Conservation (phyloP, 2,329 filamentous ascomycete genomes). For the Fusarium oligoseptatum region DNA sequence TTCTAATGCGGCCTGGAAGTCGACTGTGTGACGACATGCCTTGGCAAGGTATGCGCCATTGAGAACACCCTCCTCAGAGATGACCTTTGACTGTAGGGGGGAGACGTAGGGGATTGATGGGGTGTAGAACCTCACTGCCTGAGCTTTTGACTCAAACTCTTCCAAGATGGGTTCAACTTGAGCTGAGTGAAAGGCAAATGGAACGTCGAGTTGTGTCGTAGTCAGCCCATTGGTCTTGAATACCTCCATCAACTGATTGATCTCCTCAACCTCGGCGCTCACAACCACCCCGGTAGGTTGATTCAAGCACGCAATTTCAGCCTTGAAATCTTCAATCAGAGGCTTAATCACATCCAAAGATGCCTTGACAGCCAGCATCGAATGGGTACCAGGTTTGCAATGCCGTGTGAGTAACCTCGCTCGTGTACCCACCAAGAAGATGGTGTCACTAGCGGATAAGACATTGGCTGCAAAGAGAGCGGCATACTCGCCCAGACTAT, state of each 20-base stretch:
- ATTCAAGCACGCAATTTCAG: conserved; percentile 79
- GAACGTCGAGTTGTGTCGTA: conserved; percentile 61
- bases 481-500: conserved; percentile 73
- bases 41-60: conserved; percentile 70
- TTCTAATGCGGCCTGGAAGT: conserved; percentile 72
- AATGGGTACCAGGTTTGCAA: conserved; percentile 56
- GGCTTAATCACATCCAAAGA: conserved; percentile 1
- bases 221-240: conserved; percentile 55
- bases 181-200: conserved; percentile 67
- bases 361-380: conserved; percentile 37
- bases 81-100: conserved; percentile 69
- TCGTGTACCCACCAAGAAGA: conserved; percentile 71
- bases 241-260: conserved; percentile 58
- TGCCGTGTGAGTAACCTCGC: conserved; percentile 67
- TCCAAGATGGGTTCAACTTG: conserved; percentile 69
- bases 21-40: conserved; percentile 73
- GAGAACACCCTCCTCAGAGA: conserved; percentile 62
- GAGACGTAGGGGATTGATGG: conserved; percentile 73
- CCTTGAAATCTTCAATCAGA: conserved; percentile 51
- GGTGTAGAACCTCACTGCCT: conserved; percentile 53
- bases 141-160: conserved; percentile 66
- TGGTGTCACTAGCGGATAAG: conserved; percentile 69
- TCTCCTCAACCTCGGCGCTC: conserved; percentile 58
- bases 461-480: conserved; percentile 72
- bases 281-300: conserved; percentile 81